Conservation (phyloP, 352 stramenopile genomes). For the Phytopythium helicoides region DNA sequence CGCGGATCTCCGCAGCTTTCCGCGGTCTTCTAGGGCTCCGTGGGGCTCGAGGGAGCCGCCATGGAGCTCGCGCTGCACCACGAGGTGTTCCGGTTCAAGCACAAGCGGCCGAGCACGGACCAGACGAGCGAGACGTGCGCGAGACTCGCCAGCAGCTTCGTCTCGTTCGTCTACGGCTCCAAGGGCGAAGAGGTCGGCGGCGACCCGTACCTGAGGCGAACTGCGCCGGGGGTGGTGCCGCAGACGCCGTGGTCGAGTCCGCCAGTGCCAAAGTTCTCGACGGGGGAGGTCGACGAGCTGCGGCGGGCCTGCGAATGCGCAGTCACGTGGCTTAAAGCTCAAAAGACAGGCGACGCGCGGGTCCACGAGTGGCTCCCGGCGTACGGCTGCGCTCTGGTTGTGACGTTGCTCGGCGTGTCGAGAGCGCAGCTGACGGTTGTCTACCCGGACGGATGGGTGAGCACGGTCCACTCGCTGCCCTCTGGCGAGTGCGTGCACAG, state of each 20-base stretch:
- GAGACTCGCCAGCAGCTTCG: slow-evolving; percentile 15
- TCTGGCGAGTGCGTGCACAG: slow-evolving; percentile 30
- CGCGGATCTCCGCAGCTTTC: no score
- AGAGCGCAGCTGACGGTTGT: slow-evolving; percentile 21
- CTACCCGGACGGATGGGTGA: slow-evolving; percentile 42
- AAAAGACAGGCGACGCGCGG: slow-evolving; percentile 22
- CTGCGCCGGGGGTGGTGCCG: neutral
- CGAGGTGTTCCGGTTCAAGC: slow-evolving; percentile 43
- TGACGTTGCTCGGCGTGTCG: slow-evolving; percentile 15
- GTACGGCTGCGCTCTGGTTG: slow-evolving; percentile 45
- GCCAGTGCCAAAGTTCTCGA: slow-evolving; percentile 18
- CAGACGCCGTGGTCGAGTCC: slow-evolving; percentile 14
- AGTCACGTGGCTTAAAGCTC: no score
- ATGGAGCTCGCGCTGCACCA: slow-evolving; percentile 21
- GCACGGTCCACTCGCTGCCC: slow-evolving; percentile 27
- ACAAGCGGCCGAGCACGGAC: slow-evolving; percentile 27
- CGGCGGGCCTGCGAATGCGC: slow-evolving; percentile 4
- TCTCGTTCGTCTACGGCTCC: slow-evolving; percentile 8
- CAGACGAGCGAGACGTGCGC: slow-evolving; percentile 26
- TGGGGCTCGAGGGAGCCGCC: no score
- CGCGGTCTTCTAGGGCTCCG: no score
- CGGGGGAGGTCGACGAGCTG: slow-evolving; percentile 22
- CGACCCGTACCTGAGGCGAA: neutral
- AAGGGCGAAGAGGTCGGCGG: neutral
- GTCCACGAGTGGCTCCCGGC: slow-evolving; percentile 38